phyloP scores from a whole-genome alignment of 768 basidiomycete genomes.

The Tricholoma hemisulphureum region DNA sequence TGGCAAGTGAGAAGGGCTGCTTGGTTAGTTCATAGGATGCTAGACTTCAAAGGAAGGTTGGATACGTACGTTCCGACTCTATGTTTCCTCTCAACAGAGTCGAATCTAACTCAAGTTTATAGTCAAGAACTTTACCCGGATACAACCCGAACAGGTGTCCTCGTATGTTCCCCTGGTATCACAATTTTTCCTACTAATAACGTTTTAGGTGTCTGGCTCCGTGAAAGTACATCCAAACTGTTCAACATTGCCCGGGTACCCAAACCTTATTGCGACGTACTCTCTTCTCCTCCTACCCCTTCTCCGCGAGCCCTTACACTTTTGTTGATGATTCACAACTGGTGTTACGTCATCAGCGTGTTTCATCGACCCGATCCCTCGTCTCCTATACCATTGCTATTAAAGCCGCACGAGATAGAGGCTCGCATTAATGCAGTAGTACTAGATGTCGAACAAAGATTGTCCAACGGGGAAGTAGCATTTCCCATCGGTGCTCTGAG shows the following conservation, averaged over 20 bases:
- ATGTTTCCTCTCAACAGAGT: neutral
- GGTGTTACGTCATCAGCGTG: slow-evolving; percentile 75
- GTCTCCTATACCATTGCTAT: slow-evolving; percentile 25
- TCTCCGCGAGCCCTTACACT: slow-evolving; percentile 54
- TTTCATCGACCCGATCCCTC: slow-evolving; percentile 41
- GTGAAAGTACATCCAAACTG: slow-evolving; percentile 52
- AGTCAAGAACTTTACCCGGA: slow-evolving; percentile 73
- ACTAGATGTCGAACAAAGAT: slow-evolving; percentile 56
- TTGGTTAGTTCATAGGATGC: slow-evolving; percentile 70
- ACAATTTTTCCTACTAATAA: neutral
- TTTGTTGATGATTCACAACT: slow-evolving; percentile 71
- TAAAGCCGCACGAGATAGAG: slow-evolving; percentile 42
- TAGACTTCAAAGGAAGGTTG: slow-evolving; percentile 70
- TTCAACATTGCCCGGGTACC: slow-evolving; percentile 84
- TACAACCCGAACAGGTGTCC: slow-evolving; percentile 65
- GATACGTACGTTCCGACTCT: slow-evolving; percentile 47
- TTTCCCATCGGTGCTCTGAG: slow-evolving; percentile 69
- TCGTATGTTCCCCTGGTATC: neutral
- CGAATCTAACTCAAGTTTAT: slow-evolving; percentile 12
- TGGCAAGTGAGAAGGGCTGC: slow-evolving; percentile 88
- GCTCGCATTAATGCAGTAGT: slow-evolving; percentile 44
- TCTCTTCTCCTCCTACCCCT: slow-evolving; percentile 48
- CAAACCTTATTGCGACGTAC: slow-evolving; percentile 57
- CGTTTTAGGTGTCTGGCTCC: slow-evolving; percentile 59
- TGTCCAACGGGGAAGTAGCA: slow-evolving; percentile 52